Percentiles rank a stretch among this genome's conserved stretches.
These are phyloP conservation scores for Entonaema liquescens DNA, from an alignment of 495 filamentous ascomycete species.

Conservation along the genomic window DNA sequence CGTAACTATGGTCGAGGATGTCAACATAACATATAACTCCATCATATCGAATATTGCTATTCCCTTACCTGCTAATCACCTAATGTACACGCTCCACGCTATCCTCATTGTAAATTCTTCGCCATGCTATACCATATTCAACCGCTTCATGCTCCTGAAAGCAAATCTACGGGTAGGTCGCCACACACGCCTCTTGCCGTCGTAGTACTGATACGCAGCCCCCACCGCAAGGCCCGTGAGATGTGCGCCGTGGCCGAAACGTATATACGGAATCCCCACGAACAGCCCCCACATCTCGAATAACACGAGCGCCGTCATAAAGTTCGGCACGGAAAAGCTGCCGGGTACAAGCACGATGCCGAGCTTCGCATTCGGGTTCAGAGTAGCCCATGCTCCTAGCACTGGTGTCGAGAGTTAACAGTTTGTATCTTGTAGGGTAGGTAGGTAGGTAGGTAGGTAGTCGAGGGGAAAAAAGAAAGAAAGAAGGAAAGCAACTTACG, in stretches of 20 bases:
- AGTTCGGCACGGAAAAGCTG: constrained; percentile 2
- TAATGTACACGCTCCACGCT: neutral
- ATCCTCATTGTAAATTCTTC: neutral
- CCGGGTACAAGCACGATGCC: constrained; percentile 37
- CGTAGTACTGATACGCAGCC: constrained; percentile 34
- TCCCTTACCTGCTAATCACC: neutral
- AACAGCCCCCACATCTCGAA: constrained; percentile 42
- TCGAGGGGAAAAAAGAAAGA: neutral
- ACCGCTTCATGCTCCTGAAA: constrained; percentile 28
- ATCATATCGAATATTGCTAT: neutral
- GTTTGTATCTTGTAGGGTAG: no score
- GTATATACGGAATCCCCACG: constrained; percentile 26
- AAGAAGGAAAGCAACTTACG: constrained; percentile 11
- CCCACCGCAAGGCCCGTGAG: constrained; percentile 39
- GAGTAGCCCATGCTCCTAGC: constrained; percentile 33
- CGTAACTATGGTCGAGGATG: neutral
- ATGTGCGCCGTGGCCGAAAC: constrained; percentile 35
- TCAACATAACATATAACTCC: neutral
- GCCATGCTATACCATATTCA: constrained; percentile 10
- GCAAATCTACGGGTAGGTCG: constrained; percentile 28
- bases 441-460: neutral
- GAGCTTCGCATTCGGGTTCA: constrained; percentile 25
- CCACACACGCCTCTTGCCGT: constrained; percentile 38
- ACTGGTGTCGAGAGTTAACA: constrained; percentile 18
- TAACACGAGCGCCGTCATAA: constrained; percentile 14